phyloP scores from a whole-genome alignment of 2,329 filamentous ascomycete genomes.

The Epichloe uncinata region DNA sequence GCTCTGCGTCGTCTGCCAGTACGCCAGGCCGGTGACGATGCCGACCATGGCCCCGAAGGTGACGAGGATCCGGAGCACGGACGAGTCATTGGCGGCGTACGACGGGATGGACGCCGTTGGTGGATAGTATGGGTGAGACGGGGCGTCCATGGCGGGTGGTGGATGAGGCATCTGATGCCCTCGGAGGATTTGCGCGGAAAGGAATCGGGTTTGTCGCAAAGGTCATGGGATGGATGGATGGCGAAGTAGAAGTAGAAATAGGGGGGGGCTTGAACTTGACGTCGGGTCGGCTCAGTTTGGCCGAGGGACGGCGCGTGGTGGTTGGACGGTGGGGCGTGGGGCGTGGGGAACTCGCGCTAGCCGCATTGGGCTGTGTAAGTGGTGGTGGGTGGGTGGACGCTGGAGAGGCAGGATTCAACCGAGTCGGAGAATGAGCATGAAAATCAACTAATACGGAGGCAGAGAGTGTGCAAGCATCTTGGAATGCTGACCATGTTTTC shows the following conservation, averaged over 20 bases:
- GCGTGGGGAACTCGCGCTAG: background rate
- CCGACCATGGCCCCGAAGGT: constrained; percentile 22
- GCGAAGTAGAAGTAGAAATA: too few species aligned
- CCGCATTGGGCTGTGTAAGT: background rate
- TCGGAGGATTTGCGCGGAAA: background rate
- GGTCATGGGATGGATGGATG: too few species aligned
- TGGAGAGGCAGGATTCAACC: too few species aligned
- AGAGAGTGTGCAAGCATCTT: background rate
- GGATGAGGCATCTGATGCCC: background rate
- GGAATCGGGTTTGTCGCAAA: background rate
- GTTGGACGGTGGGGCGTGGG: background rate
- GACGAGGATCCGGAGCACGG: constrained; percentile 25
- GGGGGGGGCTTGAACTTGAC: too few species aligned
- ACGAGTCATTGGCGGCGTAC: constrained; percentile 31
- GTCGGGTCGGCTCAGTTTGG: background rate
- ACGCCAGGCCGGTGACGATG: constrained; percentile 20
- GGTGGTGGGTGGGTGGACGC: too few species aligned
- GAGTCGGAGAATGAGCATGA: too few species aligned
- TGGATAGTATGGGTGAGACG: constrained; percentile 38
- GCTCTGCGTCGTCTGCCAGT: constrained; percentile 12
- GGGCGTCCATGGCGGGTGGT: background rate
- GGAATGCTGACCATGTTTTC: background rate
- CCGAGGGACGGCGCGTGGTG: background rate
- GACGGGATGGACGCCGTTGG: constrained; percentile 26
- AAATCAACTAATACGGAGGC: too few species aligned